These are phyloP conservation scores for Fennellomyces sp. DNA, from an alignment of 371 early-diverging fungal genomes.

Conservation along the genomic window DNA sequence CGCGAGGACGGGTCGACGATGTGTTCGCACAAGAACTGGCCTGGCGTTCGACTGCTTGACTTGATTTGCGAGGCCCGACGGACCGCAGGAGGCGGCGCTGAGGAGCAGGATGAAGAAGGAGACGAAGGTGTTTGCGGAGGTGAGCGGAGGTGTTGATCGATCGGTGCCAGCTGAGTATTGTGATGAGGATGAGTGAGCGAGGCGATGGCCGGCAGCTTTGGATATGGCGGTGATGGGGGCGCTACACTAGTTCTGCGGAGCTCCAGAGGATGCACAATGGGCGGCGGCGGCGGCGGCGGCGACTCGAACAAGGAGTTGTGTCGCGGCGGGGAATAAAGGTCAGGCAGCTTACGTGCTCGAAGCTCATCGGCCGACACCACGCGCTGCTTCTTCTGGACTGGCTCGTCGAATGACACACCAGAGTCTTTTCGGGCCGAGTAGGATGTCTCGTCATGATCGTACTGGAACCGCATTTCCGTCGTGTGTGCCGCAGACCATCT, in stretches of 20 bases:
- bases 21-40: constrained; percentile 23
- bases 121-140: constrained; percentile 13
- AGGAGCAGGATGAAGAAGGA: constrained; percentile 8
- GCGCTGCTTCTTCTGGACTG: constrained; percentile 36
- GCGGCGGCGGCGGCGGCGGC: constrained; percentile 3
- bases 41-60: constrained; percentile 1
- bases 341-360: constrained; percentile 27
- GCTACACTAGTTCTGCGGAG: constrained; percentile 15
- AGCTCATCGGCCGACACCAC: constrained; percentile 27
- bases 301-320: constrained; percentile 14
- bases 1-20: constrained; percentile 19
- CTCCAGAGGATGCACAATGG: constrained; percentile 33
- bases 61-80: constrained; percentile 9
- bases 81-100: constrained; percentile 1
- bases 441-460: constrained; percentile 1
- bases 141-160: constrained; percentile 19
- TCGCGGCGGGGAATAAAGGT: constrained; percentile 22
- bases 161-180: constrained; percentile 18
- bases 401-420: constrained; percentile 32
- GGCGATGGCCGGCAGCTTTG: constrained; percentile 22
- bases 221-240: constrained; percentile 7
- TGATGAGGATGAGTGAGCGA: constrained; percentile 14
- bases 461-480: constrained; percentile 7
- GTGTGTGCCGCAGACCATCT: constrained; percentile 32
- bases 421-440: constrained; percentile 36